phyloP scores from a whole-genome alignment of 2,329 filamentous ascomycete genomes.

The Scleromitrula shiraiana region DNA sequence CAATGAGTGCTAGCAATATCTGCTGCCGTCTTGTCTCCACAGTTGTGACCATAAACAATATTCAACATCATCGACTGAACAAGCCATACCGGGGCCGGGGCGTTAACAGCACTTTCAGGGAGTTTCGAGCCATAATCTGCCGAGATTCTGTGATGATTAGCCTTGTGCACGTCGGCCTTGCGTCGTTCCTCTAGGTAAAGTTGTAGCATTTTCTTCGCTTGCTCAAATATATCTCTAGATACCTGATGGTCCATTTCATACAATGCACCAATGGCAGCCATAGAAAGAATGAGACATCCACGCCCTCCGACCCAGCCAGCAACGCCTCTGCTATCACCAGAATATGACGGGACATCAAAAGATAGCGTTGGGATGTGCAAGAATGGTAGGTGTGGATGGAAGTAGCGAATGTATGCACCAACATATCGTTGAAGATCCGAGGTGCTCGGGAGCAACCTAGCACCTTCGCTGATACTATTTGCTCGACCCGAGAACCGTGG shows the following conservation, averaged over 20 bases:
- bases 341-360: constrained; percentile 70
- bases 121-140: constrained; percentile 40
- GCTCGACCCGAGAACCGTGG: constrained; percentile 41
- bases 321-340: constrained; percentile 52
- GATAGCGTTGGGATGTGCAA: constrained; percentile 85
- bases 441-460: constrained; percentile 64
- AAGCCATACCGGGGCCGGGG: constrained; percentile 84
- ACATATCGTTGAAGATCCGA: constrained; percentile 86
- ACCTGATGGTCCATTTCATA: constrained; percentile 78
- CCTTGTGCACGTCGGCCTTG: constrained; percentile 69
- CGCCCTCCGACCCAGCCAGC: constrained; percentile 63
- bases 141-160: constrained; percentile 46
- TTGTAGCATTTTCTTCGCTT: constrained; percentile 92
- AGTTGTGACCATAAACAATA: constrained; percentile 91
- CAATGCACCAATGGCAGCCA: constrained; percentile 76
- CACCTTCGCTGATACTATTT: constrained; percentile 43
- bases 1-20: constrained; percentile 92
- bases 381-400: constrained; percentile 93
- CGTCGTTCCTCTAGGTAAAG: constrained; percentile 86
- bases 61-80: constrained; percentile 96
- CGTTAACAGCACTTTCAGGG: constrained; percentile 58
- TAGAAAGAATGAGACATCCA: constrained; percentile 78
- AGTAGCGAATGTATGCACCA: constrained; percentile 81
- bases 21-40: constrained; percentile 80
- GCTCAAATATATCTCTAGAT: constrained; percentile 81